Percentiles rank a stretch among this genome's conserved stretches.
Evolutionary conservation across 495 filamentous ascomycete genomes (phyloP).

Genomic region (Penicillium dipodomyicola): DNA sequence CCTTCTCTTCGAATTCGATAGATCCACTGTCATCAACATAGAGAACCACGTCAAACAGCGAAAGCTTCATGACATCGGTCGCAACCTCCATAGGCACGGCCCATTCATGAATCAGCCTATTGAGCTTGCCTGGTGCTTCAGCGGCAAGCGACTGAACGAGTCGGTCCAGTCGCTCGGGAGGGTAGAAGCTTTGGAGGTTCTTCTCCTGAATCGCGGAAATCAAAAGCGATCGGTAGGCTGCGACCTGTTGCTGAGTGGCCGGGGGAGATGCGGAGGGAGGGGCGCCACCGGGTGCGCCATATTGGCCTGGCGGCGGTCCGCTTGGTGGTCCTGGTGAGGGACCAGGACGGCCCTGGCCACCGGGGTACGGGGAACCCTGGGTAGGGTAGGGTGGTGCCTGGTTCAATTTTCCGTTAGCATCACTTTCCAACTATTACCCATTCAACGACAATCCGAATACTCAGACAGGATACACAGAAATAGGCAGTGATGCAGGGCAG

Average conservation of each 20-base stretch:
- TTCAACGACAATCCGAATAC: slow-evolving; percentile 6
- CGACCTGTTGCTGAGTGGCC: slow-evolving; percentile 48
- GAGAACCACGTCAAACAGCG: slow-evolving; percentile 64
- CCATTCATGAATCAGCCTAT: slow-evolving; percentile 54
- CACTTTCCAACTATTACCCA: not conserved
- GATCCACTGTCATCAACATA: slow-evolving; percentile 75
- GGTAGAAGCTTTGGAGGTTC: slow-evolving; percentile 54
- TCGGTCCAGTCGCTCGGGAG: slow-evolving; percentile 41
- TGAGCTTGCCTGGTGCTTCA: slow-evolving; percentile 49
- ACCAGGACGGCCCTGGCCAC: slow-evolving; percentile 30
- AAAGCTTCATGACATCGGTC: slow-evolving; percentile 64
- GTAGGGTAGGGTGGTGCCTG: slow-evolving; percentile 31
- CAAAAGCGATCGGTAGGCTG: slow-evolving; percentile 53
- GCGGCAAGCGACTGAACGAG: slow-evolving; percentile 38
- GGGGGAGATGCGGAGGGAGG: slow-evolving; percentile 27
- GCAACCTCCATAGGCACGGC: slow-evolving; percentile 59
- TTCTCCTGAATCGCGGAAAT: slow-evolving; percentile 57
- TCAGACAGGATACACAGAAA: slow-evolving; percentile 13
- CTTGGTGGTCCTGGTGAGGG: slow-evolving; percentile 28
- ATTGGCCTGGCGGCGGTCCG: slow-evolving; percentile 6
- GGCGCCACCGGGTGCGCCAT: slow-evolving; percentile 30
- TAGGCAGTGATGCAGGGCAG: not conserved
- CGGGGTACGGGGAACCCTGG: slow-evolving; percentile 36
- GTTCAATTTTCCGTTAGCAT: slow-evolving; percentile 23
- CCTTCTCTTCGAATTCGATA: slow-evolving; percentile 64